Conservation (phyloP, 768 basidiomycete genomes). For the Dentipellis fragilis region DNA sequence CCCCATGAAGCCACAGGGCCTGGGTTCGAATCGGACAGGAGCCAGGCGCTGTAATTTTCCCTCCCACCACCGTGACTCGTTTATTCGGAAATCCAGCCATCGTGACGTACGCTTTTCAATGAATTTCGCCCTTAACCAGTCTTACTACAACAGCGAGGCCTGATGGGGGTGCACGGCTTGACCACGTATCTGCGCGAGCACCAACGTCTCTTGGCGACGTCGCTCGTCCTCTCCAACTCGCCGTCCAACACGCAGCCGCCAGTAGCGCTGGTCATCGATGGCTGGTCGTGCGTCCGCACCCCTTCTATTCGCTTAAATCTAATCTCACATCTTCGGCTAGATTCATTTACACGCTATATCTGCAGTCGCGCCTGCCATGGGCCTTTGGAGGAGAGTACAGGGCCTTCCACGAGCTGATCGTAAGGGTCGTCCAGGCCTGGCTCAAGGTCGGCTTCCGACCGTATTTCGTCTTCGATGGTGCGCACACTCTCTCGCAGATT, state of each 20-base stretch:
- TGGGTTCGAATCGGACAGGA: no score
- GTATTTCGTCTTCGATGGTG: constrained; percentile 81
- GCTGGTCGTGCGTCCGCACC: constrained; percentile 66
- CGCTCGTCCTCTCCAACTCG: constrained; percentile 20
- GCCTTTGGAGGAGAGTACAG: constrained; percentile 79
- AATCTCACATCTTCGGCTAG: constrained; percentile 25
- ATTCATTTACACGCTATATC: constrained; percentile 65
- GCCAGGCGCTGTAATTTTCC: no score
- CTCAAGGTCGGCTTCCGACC: constrained; percentile 51
- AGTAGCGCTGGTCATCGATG: constrained; percentile 64
- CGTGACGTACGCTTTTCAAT: no score
- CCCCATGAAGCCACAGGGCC: no score
- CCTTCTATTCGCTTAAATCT: neutral
- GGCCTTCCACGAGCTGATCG: constrained; percentile 40
- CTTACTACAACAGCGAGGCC: neutral
- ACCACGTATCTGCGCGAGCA: constrained; percentile 42
- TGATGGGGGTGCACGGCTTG: constrained; percentile 24
- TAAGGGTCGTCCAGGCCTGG: constrained; percentile 54
- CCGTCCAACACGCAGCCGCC: constrained; percentile 2
- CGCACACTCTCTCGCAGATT: constrained; percentile 13
- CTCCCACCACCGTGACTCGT: no score
- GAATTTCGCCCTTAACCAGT: no score
- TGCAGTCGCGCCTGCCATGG: constrained; percentile 60
- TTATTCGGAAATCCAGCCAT: no score
- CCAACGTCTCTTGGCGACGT: constrained; percentile 28